Conservation (phyloP, 2,329 filamentous ascomycete species). For the Aspergillus persii region DNA sequence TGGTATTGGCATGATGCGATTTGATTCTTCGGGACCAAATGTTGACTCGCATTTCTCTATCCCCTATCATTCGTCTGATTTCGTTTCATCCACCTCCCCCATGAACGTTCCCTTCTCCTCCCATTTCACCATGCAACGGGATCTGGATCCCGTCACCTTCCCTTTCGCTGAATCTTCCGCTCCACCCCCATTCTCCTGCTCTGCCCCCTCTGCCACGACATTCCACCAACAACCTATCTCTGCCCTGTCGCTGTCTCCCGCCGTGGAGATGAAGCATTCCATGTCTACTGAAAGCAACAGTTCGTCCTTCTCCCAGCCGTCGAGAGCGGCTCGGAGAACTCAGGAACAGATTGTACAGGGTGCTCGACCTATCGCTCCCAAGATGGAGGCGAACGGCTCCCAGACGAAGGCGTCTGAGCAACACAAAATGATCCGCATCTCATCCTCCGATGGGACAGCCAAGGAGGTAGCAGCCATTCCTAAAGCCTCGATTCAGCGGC, state of each 20-base stretch:
- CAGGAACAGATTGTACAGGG: conserved; percentile 50
- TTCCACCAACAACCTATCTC: conserved; percentile 25
- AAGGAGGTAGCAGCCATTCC: conserved; percentile 55
- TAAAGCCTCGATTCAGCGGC: conserved; percentile 60
- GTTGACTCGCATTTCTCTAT: conserved; percentile 30
- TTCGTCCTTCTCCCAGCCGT: conserved; percentile 44
- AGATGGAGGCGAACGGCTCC: conserved; percentile 37
- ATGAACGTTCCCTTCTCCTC: conserved; percentile 29
- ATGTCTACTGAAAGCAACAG: conserved; percentile 47
- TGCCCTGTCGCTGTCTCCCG: conserved; percentile 37
- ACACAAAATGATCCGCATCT: conserved; percentile 52
- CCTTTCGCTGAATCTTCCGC: conserved; percentile 30
- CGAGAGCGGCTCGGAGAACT: conserved; percentile 47
- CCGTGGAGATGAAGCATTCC: conserved; percentile 52
- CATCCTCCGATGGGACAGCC: conserved; percentile 52
- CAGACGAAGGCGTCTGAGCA: conserved; percentile 35
- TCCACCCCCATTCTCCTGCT: conserved; percentile 34
- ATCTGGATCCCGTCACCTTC: conserved; percentile 26
- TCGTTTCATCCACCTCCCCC: conserved; percentile 27
- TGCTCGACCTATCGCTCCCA: conserved; percentile 51
- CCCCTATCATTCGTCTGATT: conserved; percentile 28
- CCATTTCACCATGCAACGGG: conserved; percentile 21
- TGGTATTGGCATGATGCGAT: conserved; percentile 44
- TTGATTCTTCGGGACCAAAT: conserved; percentile 41
- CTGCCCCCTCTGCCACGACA: conserved; percentile 34